Base-by-base conservation (phyloP, 805 yeast species). In the Barnettozyma vustinii region DNA sequence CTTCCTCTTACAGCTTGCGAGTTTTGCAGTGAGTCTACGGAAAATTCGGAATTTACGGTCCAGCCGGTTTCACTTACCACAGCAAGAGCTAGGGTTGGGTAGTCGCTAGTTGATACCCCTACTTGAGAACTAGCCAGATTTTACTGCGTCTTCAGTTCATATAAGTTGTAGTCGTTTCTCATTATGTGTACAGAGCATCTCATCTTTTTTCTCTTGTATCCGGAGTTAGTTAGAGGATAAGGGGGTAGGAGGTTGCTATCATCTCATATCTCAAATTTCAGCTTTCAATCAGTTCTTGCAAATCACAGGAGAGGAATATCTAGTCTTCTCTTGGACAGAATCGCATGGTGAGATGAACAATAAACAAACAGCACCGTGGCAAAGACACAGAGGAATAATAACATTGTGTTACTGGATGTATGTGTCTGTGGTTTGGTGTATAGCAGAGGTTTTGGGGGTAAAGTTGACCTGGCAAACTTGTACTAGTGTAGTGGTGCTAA, bases 221-320 rank as follows among this genome's bases (percentile, higher is more conserved):
- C 25, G 25, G 25, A 8, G 25, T 23, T 5, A 5, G 25, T n/a
- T n/a, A n/a, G n/a, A n/a, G n/a, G n/a, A n/a, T n/a, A n/a, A n/a
- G n/a, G n/a, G n/a, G n/a, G n/a, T n/a, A n/a, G n/a, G n/a, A n/a
- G n/a, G n/a, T n/a, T n/a, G n/a, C n/a, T n/a, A n/a, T n/a, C n/a
- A n/a, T n/a, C n/a, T n/a, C n/a, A n/a, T n/a, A 23, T 23, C 30
- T 26, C 30, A 26, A 10, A 10, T 26, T 10, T 23, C 8, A 26
- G 30, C 30, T 10, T 10, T 26, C 30, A 3, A 23, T 23, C 8
- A 23, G 25, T 5, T 23, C 4, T 9, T 15, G 30, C 42, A 9
- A 12, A 9, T 55, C 47, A 58, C 15, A 60, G 49, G 9, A 57
- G 35, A 19, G 63, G 63, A 10, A 60, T 56, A 20, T 59, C 62